Percentiles rank a stretch among this genome's conserved stretches.
phyloP scores from a whole-genome alignment of 139 green algal genomes.

The Klebsormidium nitens region DNA sequence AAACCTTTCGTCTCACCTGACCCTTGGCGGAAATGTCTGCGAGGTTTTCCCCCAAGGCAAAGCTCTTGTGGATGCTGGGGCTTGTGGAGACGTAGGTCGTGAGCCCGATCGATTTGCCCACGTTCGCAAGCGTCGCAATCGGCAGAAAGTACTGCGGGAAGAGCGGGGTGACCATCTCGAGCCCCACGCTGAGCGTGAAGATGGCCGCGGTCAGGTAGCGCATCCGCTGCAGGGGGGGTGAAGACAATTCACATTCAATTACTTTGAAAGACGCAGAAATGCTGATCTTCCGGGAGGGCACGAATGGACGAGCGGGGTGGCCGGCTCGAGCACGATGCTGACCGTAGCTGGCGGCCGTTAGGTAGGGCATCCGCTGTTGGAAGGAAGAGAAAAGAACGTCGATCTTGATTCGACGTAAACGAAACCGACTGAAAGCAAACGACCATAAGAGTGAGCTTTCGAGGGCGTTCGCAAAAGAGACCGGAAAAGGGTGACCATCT shows the following conservation, averaged over 20 bases:
- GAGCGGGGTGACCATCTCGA: conserved; percentile 84
- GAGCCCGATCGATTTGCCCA: conserved; percentile 79
- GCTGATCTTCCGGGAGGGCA: no score
- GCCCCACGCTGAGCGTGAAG: conserved; percentile 56
- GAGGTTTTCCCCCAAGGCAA: conserved; percentile 80
- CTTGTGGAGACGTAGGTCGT: conserved; percentile 79
- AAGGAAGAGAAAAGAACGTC: no score
- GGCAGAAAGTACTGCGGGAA: conserved; percentile 76
- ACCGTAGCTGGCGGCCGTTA: no score
- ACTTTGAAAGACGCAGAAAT: no score
- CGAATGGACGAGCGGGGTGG: no score
- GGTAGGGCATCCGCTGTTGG: no score
- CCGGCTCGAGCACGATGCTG: no score
- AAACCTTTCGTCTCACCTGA: conserved; percentile 27
- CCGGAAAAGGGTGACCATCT: conserved; percentile 85
- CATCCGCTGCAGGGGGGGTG: conserved; percentile 49
- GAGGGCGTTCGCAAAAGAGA: no score
- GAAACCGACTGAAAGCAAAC: no score
- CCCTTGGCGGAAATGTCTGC: conserved; percentile 86
- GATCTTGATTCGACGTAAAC: no score
- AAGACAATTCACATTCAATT: no score
- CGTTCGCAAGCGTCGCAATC: conserved; percentile 77
- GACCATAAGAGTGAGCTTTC: no score
- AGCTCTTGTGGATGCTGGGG: conserved; percentile 69
- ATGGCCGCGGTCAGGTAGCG: conserved; percentile 75